Evolutionary conservation across 495 filamentous ascomycete genomes (phyloP), one percentile per base, ranked within the genome.

Genomic region (Neurospora discreta): DNA sequence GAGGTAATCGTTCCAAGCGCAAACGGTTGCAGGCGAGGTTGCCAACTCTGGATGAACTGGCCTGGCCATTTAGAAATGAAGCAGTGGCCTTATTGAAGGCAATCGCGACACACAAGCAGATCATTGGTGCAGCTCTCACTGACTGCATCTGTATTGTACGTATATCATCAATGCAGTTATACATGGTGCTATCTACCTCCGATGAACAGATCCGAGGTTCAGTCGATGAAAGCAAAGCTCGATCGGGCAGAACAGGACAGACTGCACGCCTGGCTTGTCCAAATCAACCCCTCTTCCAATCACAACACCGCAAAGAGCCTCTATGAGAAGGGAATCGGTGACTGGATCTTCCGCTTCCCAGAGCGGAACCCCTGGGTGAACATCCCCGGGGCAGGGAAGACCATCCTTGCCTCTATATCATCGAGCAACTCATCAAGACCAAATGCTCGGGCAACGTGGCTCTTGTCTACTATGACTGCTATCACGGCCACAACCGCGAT

Each of bases 311-410:
- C 75, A 16, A 20, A n/a, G 0, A 6, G 67, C 1, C 39, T 71
- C 5, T 74, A 76, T 60, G 72, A 77, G 13, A 9, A 16, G 11
- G 70, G 43, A 0, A 81, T 79, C 0, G 73, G 78, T 13, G 13
- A 71, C 18, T 81, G 78, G 80, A 74, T 80, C 33, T 33, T 73
- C 7, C 70, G 70, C 0, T 38, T 46, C 4, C 33, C 46, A 0
- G 73, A 75, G 39, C 79, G 77, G 77, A 67, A 68, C 0, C 23
- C 13, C 39, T 80, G 77, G 78, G 20, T 79, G 6, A 33, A 68
- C 33, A 84, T 85, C 13, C 82, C 81, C 1, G 83, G 83, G 1
- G 78, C 80, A 26, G 82, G 82, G 15, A 85, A 84, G 69, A 81
- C 82, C 26, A 75, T 84, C 7, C 73, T 84, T 1, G 75, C 76